A percentile compares a stretch with the other conserved stretches of the same genome.
Conservation (phyloP, 164 flowering plant species). For the Vitis rotundifolia region DNA sequence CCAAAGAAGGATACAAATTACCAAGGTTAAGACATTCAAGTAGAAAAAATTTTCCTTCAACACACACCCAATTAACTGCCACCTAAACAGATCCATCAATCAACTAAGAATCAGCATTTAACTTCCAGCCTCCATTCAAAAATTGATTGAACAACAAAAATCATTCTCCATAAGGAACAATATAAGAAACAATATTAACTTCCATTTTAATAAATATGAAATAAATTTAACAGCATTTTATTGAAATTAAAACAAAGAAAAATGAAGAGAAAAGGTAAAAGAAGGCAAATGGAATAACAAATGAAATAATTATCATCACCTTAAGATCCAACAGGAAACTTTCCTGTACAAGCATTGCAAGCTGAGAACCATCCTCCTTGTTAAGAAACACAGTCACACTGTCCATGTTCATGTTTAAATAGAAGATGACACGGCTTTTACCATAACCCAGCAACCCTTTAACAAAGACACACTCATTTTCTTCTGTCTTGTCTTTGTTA, state of each 20-base stretch:
- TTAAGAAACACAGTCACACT: slow-evolving; percentile 86
- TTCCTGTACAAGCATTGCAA: slow-evolving; percentile 95
- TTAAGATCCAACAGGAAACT: slow-evolving; percentile 79
- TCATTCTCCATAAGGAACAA: too few species aligned
- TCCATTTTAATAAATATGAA: too few species aligned
- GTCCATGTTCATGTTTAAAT: slow-evolving; percentile 79
- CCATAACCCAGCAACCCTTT: slow-evolving; percentile 94
- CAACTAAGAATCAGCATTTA: too few species aligned
- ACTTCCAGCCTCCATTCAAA: too few species aligned
- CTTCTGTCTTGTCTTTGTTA: slow-evolving; percentile 50
- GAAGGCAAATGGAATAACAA: not conserved
- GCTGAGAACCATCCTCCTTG: slow-evolving; percentile 95
- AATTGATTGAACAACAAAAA: too few species aligned
- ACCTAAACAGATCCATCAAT: too few species aligned
- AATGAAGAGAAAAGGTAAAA: not conserved
- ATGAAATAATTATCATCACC: slow-evolving; percentile 36
- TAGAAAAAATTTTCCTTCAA: too few species aligned
- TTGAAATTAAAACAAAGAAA: slow-evolving; percentile 1
- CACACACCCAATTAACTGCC: too few species aligned
- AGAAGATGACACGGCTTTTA: slow-evolving; percentile 85
- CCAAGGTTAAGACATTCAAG: too few species aligned
- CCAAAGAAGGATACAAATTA: too few species aligned
- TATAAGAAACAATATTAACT: too few species aligned
- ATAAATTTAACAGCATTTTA: not conserved
- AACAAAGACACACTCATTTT: slow-evolving; percentile 51